phyloP scores from a whole-genome alignment of 2,329 filamentous ascomycete genomes.

The Colletotrichum viniferum region DNA sequence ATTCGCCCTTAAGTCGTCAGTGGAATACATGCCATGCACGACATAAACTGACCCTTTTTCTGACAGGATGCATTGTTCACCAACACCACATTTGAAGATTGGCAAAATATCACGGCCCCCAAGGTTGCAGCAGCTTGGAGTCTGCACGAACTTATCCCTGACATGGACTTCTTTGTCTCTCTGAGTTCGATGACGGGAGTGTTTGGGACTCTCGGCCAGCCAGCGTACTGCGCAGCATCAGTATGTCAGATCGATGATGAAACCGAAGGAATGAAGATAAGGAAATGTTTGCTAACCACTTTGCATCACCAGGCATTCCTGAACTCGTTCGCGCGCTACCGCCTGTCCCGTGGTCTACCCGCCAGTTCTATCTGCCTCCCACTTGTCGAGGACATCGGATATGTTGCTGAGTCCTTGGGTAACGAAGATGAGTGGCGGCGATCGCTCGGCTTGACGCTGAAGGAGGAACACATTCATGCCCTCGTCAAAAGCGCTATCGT shows the following conservation, averaged over 20 bases:
- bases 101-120: neutral
- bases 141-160: neutral
- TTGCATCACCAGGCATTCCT: neutral
- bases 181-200: neutral
- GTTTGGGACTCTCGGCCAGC: neutral
- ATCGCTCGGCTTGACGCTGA: neutral
- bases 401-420: neutral
- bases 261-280: neutral
- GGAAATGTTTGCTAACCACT: neutral
- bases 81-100: neutral
- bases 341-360: neutral
- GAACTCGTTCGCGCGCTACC: neutral
- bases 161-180: neutral
- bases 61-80: neutral
- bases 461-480: neutral
- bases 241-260: neutral
- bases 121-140: neutral
- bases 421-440: neutral
- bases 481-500: neutral
- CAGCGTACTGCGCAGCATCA: neutral
- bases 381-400: neutral
- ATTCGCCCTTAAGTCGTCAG: neutral
- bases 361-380: neutral
- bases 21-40: neutral
- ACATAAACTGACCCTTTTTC: neutral